Base-by-base conservation (phyloP, 1,139 yeast genomes). In the Scheffersomyces insectosa region DNA sequence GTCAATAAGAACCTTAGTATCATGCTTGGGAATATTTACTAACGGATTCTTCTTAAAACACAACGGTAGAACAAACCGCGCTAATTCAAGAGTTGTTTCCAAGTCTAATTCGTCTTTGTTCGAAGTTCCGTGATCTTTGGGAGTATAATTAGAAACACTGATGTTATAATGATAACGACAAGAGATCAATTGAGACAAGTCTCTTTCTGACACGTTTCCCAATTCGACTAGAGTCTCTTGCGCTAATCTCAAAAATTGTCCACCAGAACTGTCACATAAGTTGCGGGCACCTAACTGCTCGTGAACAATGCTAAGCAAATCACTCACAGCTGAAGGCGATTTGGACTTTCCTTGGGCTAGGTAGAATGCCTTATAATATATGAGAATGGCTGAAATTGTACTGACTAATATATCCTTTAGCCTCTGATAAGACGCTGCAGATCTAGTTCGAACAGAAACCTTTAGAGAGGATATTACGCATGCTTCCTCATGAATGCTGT, bases 101-200 rank as follows among this genome's bases (percentile, higher is more conserved):
- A 52, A 49, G 40, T 67, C 69, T 38, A 74, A 55, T 7, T 54
- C 57, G 1, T 66, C 66, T 33, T 68, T 66, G 1, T 79, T 67
- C 2, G 65, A 64, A 0, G 95, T 80, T 13, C 71, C 74, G 57
- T 91, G 98, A 48, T 87, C 85, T 33, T 68, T 75, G 0, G 96
- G 90, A 4, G 70, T 68, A 50, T 79, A 80, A 5, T 72, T 72
- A 15, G 83, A 89, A 16, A 81, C 72, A 1, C 83, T 70, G 3
- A 89, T 67, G 2, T 74, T 69, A 44, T 88, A 75, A 36, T 88
- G 95, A 55, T 85, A 89, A 10, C 88, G 75, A 60, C 99, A 93
- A 48, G 82, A 76, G 16, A 93, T 67, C 29, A 89, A 73, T 55
- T 93, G 98, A 8, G 88, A 69, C 41, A 88, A 62, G 42, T 90